Evolutionary conservation across 495 filamentous ascomycete genomes (phyloP).

Genomic region (Mytilinidion resinicola): DNA sequence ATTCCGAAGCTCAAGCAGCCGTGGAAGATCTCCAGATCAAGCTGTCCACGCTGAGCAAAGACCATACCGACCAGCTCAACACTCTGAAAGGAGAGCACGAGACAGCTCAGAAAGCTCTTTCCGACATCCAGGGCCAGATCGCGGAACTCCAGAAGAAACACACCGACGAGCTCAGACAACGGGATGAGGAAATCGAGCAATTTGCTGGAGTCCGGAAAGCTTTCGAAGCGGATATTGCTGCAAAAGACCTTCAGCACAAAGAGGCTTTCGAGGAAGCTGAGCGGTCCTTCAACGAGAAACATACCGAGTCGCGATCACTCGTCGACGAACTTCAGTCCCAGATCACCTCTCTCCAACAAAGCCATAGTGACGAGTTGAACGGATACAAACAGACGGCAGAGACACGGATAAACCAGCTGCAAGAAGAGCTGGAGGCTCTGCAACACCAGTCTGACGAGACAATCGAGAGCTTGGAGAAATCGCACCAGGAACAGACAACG

Average conservation of each 20-base stretch:
- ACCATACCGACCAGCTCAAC: not conserved
- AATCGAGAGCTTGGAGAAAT: not conserved
- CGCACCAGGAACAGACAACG: too few relatives aligned
- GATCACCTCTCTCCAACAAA: slow-evolving; percentile 13
- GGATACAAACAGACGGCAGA: too few relatives aligned
- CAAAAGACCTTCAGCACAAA: slow-evolving; percentile 5
- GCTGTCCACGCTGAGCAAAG: not conserved
- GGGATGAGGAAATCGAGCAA: slow-evolving; percentile 14
- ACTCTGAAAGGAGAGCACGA: not conserved
- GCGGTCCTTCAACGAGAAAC: slow-evolving; percentile 5
- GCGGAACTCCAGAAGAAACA: slow-evolving; percentile 15
- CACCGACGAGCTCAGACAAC: slow-evolving; percentile 8
- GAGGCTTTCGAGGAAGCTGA: slow-evolving; percentile 6
- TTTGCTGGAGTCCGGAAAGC: slow-evolving; percentile 4
- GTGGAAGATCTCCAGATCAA: not conserved
- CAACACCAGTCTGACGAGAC: slow-evolving; percentile 13
- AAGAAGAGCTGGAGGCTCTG: slow-evolving; percentile 11
- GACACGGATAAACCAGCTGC: slow-evolving; percentile 1
- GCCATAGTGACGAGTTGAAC: slow-evolving; percentile 22
- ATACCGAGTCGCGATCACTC: slow-evolving; percentile 13
- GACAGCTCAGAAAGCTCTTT: slow-evolving; percentile 1
- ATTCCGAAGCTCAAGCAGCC: too few relatives aligned
- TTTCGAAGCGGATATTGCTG: slow-evolving; percentile 8
- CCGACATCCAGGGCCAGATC: slow-evolving; percentile 14
- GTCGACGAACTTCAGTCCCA: slow-evolving; percentile 19